Percentiles rank a stretch among this genome's conserved stretches.
Evolutionary conservation across 805 yeast genomes (phyloP).

Genomic region (Yueomyces sinensis): DNA sequence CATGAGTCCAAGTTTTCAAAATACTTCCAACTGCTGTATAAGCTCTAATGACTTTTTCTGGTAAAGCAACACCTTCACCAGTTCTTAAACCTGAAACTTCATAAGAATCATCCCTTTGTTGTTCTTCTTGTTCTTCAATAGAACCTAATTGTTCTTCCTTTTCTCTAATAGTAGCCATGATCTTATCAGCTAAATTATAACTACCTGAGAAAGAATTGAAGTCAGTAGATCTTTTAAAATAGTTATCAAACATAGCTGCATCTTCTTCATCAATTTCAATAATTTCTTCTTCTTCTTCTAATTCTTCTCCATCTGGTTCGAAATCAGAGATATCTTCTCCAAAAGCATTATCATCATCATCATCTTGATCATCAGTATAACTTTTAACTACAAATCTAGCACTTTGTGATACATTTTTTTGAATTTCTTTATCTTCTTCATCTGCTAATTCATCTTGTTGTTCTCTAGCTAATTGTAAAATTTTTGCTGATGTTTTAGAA

Average conservation of each 20-base stretch:
- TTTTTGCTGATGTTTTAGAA: constrained; percentile 70
- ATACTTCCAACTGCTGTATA: constrained; percentile 85
- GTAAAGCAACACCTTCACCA: constrained; percentile 70
- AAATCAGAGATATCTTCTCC: constrained; percentile 36
- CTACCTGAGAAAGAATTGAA: constrained; percentile 30
- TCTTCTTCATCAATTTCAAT: constrained; percentile 68
- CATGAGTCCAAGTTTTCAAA: constrained; percentile 81
- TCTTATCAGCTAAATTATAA: constrained; percentile 78
- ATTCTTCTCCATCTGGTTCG: constrained; percentile 36
- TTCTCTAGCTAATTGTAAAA: constrained; percentile 77
- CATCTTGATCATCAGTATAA: constrained; percentile 42
- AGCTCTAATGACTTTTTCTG: constrained; percentile 93
- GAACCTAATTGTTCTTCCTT: constrained; percentile 33
- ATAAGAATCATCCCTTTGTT: constrained; percentile 1
- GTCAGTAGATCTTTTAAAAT: constrained; percentile 35
- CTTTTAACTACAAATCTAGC: constrained; percentile 22
- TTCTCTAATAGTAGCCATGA: constrained; percentile 78
- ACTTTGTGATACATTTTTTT: constrained; percentile 18
- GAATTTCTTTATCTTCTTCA: constrained; percentile 36
- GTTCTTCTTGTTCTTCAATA: constrained; percentile 10
- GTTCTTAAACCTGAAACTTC: constrained; percentile 22
- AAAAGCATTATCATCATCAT: constrained; percentile 32
- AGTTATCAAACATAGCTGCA: constrained; percentile 70
- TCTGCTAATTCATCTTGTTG: constrained; percentile 84
- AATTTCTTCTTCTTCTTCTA: constrained; percentile 43